These are phyloP conservation scores for Metarhizium brunneum DNA, from an alignment of 2,329 filamentous ascomycete genomes.

Conservation along the genomic window DNA sequence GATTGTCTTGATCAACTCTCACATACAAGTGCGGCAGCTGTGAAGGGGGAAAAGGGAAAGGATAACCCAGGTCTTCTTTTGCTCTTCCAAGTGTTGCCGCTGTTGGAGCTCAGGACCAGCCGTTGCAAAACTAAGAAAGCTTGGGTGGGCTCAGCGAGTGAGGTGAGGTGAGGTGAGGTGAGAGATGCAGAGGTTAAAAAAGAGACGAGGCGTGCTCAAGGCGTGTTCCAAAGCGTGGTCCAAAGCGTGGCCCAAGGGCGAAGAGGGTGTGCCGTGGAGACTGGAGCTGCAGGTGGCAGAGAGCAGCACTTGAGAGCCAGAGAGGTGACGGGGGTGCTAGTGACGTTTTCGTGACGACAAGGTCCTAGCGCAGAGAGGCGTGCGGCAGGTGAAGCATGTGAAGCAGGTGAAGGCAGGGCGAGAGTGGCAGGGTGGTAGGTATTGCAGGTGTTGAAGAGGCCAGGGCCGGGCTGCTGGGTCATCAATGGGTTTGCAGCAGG, in stretches of 20 bases:
- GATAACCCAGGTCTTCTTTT: neutral
- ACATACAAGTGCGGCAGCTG: neutral
- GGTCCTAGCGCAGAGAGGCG: neutral
- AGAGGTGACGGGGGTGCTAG: neutral
- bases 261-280: neutral
- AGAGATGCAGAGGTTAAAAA: neutral
- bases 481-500: too few relatives aligned
- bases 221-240: too few relatives aligned
- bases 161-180: neutral
- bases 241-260: neutral
- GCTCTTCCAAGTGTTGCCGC: neutral
- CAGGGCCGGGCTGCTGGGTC: neutral
- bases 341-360: conserved; percentile 7
- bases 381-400: neutral
- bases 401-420: neutral
- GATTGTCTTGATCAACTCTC: neutral
- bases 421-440: neutral
- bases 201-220: neutral
- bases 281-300: neutral
- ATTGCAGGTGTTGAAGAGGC: neutral
- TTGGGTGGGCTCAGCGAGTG: neutral
- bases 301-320: neutral
- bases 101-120: neutral
- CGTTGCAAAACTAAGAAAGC: neutral
- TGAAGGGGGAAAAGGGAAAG: neutral